Evolutionary conservation across 768 basidiomycete species (phyloP), one percentile per base, ranked within the genome.

Genomic region (Suillus placidus): DNA sequence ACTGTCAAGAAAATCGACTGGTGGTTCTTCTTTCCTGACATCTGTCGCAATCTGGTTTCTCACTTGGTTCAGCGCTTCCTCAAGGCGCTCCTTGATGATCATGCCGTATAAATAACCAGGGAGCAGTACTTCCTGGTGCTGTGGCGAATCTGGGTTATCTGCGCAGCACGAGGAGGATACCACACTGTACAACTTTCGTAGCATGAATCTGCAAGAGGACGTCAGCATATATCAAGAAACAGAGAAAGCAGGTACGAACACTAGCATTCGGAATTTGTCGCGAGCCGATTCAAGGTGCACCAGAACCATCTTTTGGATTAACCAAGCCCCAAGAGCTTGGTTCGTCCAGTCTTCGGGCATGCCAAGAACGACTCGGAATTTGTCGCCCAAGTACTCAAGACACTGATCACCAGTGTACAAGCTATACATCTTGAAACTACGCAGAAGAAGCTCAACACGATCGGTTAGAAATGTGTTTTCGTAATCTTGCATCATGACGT

Each of bases 141-240:
- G 97, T 66, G 97, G 95, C 1, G 96, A 99, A 84, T 99, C 97
- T 6, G 97, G 96, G 75, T 99, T 99, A 80, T 99, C 97, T 60
- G 92, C 85, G 71, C 92, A 92, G 70, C 94, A 97, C 51, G 90
- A 87, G 51, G 91, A 90, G 6, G 95, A 96, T 8, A 99, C 95
- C 20, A 95, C 81, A 1, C 94, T 86, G 71, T 94, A 99, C 14
- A 99, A 82, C 78, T 99, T 99, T 67, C 95, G 91, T 37, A 99
- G 83, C 97, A 99, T 99, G 81, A 95, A 98, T 43, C 96, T 98
- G 71, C 26, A 23, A 57, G 30, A n/a, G 37, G n/a, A 45, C 14
- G 49, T 72, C 14, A 74, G 68, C 18, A 20, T 40, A 16, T 30
- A 47, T 65, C 64, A 3, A 8, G 26, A 12, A 54, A 13, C 18